Conservation (phyloP, 768 basidiomycete genomes). For the Gloeophyllum trabeum region DNA sequence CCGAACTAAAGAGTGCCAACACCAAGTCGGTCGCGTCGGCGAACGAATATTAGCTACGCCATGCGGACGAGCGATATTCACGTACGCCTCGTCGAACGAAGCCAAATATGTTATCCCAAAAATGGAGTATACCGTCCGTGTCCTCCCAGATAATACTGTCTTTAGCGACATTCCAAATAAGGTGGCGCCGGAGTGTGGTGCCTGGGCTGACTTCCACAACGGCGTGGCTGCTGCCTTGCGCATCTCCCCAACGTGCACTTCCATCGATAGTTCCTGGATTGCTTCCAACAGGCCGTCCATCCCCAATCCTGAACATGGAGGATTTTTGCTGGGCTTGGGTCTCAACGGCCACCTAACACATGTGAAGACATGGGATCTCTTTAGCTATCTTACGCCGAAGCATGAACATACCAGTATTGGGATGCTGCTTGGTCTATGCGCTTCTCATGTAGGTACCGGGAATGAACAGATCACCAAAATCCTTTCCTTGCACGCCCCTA, state of each 20-base stretch:
- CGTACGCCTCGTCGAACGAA: conserved; percentile 76
- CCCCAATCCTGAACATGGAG: conserved; percentile 90
- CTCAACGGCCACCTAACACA: conserved; percentile 84
- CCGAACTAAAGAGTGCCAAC: conserved; percentile 76
- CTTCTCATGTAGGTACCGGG: conserved; percentile 77
- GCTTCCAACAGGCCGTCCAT: conserved; percentile 91
- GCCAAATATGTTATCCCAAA: conserved; percentile 73
- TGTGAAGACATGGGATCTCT: conserved; percentile 92
- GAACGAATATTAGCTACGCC: conserved; percentile 86
- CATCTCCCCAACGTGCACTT: conserved; percentile 60
- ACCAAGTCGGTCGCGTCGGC: conserved; percentile 67
- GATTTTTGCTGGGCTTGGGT: conserved; percentile 88
- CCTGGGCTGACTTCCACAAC: conserved; percentile 98
- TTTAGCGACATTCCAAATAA: conserved; percentile 63
- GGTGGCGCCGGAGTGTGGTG: conserved; percentile 56
- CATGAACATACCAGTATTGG: conserved; percentile 94
- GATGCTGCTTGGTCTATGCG: conserved; percentile 85
- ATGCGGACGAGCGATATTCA: conserved; percentile 86
- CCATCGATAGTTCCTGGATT: conserved; percentile 91
- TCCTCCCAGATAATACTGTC: conserved; percentile 62
- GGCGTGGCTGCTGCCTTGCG: conserved; percentile 89
- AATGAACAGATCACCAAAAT: conserved; percentile 87
- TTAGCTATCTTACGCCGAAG: conserved; percentile 89
- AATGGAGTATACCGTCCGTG: conserved; percentile 62
- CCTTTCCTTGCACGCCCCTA: conserved; percentile 87